Evolutionary conservation across 495 filamentous ascomycete species (phyloP).

Genomic region (Chaetomidium leptoderma): DNA sequence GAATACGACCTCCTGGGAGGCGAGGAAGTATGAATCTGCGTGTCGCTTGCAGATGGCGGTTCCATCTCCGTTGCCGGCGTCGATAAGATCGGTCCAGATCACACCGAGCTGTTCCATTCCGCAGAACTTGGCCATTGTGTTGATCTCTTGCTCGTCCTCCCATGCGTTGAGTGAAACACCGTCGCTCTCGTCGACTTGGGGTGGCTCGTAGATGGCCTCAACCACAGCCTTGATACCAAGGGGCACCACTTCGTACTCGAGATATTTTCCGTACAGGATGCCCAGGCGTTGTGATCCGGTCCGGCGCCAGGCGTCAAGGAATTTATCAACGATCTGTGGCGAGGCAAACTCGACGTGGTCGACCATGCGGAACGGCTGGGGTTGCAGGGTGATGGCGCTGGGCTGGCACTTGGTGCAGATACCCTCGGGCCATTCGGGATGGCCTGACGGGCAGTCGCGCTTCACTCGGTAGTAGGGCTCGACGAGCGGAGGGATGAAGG

Average conservation of each 20-base stretch:
- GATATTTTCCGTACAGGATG: slow-evolving; percentile 86
- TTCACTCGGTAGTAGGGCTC: slow-evolving; percentile 92
- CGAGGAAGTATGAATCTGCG: slow-evolving; percentile 89
- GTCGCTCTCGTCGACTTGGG: slow-evolving; percentile 86
- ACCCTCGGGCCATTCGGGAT: slow-evolving; percentile 91
- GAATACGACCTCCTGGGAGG: slow-evolving; percentile 87
- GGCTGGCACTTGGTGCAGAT: slow-evolving; percentile 99
- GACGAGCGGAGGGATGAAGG: slow-evolving; percentile 91
- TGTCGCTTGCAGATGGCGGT: slow-evolving; percentile 92
- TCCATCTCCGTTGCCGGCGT: slow-evolving; percentile 74
- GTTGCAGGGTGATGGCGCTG: slow-evolving; percentile 91
- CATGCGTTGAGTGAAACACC: slow-evolving; percentile 83
- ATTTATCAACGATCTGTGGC: slow-evolving; percentile 72
- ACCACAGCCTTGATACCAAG: slow-evolving; percentile 94
- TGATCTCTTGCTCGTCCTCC: slow-evolving; percentile 79
- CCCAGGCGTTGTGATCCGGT: slow-evolving; percentile 77
- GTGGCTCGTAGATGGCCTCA: slow-evolving; percentile 95
- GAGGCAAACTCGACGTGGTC: slow-evolving; percentile 96
- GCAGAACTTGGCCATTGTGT: slow-evolving; percentile 77
- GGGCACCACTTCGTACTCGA: slow-evolving; percentile 88
- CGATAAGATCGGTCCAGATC: slow-evolving; percentile 90
- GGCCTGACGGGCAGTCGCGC: slow-evolving; percentile 84
- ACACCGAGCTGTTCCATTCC: slow-evolving; percentile 88
- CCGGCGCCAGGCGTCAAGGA: slow-evolving; percentile 86
- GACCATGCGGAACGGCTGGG: slow-evolving; percentile 94